These are phyloP conservation scores for Trematosphaeria pertusa DNA, from an alignment of 2,329 filamentous ascomycete genomes.

Conservation along the genomic window DNA sequence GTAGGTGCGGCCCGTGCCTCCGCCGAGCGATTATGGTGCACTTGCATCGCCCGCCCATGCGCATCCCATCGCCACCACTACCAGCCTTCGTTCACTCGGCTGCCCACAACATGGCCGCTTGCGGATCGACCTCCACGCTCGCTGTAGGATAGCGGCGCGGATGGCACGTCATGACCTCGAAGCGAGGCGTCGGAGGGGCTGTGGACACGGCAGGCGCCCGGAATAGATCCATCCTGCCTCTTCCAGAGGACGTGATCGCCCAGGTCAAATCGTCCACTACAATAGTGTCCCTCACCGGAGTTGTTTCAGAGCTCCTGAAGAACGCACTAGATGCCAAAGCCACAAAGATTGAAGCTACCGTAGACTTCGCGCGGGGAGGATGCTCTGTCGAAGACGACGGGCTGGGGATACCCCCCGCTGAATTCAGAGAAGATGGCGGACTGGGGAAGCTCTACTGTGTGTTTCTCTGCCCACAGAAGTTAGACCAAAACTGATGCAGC, in stretches of 20 bases:
- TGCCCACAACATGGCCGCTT: conserved; percentile 14
- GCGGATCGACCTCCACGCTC: conserved; percentile 6
- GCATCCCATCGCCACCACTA: too few species aligned
- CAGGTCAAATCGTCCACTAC: conserved; percentile 86
- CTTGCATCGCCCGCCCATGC: too few species aligned
- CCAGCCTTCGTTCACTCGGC: too few species aligned
- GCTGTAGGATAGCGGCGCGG: conserved; percentile 6
- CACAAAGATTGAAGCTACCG: conserved; percentile 69
- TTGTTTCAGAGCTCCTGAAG: conserved; percentile 74
- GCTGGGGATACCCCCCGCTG: conserved; percentile 72
- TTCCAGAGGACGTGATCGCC: conserved; percentile 74
- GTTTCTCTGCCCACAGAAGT: conserved; percentile 18
- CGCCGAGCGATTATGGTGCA: too few species aligned
- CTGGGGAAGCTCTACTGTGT: conserved; percentile 76
- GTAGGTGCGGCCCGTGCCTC: background rate
- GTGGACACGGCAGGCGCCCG: conserved; percentile 3
- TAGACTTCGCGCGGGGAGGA: conserved; percentile 78
- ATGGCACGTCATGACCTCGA: conserved; percentile 22
- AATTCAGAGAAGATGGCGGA: conserved; percentile 75
- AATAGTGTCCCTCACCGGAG: conserved; percentile 76
- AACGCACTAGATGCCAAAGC: conserved; percentile 87
- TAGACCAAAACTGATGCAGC: conserved; percentile 12
- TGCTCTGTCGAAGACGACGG: conserved; percentile 89
- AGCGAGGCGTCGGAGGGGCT: background rate
- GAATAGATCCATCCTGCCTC: conserved; percentile 62